Evolutionary conservation across 805 yeast genomes (phyloP).

Genomic region (Kockiozyma suomiensis): DNA sequence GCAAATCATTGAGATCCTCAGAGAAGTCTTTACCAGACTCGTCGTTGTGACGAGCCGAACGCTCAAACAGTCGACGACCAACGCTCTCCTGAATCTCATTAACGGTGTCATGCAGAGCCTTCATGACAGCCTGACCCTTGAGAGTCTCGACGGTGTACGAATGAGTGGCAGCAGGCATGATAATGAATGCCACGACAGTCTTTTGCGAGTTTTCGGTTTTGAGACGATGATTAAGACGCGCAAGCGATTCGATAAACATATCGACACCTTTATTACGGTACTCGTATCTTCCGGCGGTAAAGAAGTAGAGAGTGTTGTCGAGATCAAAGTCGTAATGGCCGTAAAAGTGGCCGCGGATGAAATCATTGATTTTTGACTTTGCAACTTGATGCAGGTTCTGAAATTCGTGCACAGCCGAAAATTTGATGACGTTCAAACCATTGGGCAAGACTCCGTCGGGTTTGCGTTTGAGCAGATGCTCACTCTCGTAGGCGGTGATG

Average conservation of each 20-base stretch:
- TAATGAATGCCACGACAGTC: slow-evolving; percentile 95
- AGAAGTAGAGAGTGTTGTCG: slow-evolving; percentile 90
- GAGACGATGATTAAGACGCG: slow-evolving; percentile 84
- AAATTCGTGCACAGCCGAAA: slow-evolving; percentile 96
- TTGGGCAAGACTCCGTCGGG: slow-evolving; percentile 98
- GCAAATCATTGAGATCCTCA: slow-evolving; percentile 74
- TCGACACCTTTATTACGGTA: slow-evolving; percentile 96
- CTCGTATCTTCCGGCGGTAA: slow-evolving; percentile 97
- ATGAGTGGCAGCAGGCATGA: slow-evolving; percentile 95
- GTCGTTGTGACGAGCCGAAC: slow-evolving; percentile 68
- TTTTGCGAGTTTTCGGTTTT: slow-evolving; percentile 80
- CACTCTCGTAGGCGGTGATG: slow-evolving; percentile 95
- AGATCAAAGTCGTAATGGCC: slow-evolving; percentile 94
- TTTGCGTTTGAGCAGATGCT: slow-evolving; percentile 87
- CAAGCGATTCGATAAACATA: slow-evolving; percentile 88
- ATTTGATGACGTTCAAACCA: slow-evolving; percentile 92
- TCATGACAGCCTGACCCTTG: slow-evolving; percentile 93
- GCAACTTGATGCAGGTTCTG: slow-evolving; percentile 92
- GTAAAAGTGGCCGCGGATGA: slow-evolving; percentile 94
- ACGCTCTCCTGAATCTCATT: slow-evolving; percentile 83
- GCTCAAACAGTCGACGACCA: slow-evolving; percentile 86
- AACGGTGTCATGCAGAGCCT: slow-evolving; percentile 85
- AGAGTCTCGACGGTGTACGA: slow-evolving; percentile 95
- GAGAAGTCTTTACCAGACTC: slow-evolving; percentile 62
- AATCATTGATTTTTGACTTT: slow-evolving; percentile 90